Percentiles rank a stretch among this genome's conserved stretches.
phyloP scores from a whole-genome alignment of 768 basidiomycete genomes.

The Agrocybe chaxingu region DNA sequence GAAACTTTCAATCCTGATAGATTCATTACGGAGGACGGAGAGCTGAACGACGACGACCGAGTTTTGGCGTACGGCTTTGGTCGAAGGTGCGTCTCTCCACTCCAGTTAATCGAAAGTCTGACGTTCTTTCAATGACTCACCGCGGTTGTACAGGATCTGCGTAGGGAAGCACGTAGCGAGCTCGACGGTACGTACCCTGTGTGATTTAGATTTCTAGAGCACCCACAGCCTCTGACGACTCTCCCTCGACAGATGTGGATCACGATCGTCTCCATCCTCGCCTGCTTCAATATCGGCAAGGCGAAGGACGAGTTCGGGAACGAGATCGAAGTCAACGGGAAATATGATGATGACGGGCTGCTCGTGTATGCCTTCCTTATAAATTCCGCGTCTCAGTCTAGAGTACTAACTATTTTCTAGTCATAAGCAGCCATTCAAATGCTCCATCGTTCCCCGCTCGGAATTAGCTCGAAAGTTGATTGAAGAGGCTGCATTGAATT shows the following conservation, averaged over 20 bases:
- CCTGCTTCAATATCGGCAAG: not conserved
- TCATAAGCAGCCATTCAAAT: no score
- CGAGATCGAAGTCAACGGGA: conserved; percentile 9
- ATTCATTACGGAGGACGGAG: conserved; percentile 9
- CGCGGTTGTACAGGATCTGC: not conserved
- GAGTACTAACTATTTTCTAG: no score
- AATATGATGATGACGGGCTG: conserved; percentile 2
- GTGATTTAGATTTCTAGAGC: no score
- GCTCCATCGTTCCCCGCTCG: no score
- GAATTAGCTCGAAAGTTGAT: no score
- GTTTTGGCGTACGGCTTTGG: conserved; percentile 11
- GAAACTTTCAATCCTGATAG: conserved; percentile 20
- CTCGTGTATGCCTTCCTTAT: not conserved
- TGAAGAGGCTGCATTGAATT: no score
- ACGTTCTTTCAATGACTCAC: no score
- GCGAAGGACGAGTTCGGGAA: conserved; percentile 10
- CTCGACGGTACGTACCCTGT: not conserved
- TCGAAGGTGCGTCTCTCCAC: not conserved
- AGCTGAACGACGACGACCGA: conserved; percentile 3
- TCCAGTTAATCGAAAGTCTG: not conserved
- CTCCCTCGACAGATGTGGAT: no score
- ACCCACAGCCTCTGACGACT: no score
- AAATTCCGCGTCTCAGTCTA: no score
- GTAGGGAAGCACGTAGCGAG: conserved; percentile 5
- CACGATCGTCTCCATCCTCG: conserved; percentile 3